A percentile compares a stretch with the other conserved stretches of the same genome.
phyloP scores from a whole-genome alignment of 2,329 filamentous ascomycete species.

The Curvularia lunata region DNA sequence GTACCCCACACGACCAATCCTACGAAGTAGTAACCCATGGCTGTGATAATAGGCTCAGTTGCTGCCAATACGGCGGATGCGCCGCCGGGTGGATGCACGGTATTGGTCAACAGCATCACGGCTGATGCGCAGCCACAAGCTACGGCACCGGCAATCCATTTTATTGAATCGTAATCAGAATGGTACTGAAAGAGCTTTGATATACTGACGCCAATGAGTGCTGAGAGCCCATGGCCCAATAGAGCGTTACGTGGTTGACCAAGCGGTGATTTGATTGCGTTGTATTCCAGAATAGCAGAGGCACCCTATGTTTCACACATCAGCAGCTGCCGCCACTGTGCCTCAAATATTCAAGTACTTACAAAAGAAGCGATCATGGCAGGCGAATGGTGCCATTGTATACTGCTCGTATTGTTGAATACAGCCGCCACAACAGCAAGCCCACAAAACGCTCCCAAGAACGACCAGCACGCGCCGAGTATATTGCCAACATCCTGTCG shows the following conservation, averaged over 20 bases:
- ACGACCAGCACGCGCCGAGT: conserved; percentile 52
- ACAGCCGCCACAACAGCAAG: conserved; percentile 52
- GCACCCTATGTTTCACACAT: conserved; percentile 47
- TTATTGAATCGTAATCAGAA: conserved; percentile 46
- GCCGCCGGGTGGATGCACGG: conserved; percentile 58
- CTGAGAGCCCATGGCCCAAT: conserved; percentile 54
- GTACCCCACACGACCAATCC: conserved; percentile 52
- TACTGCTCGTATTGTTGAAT: conserved; percentile 49
- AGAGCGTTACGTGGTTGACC: conserved; percentile 57
- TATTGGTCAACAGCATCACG: conserved; percentile 56
- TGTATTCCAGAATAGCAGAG: conserved; percentile 57
- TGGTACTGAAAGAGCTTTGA: conserved; percentile 55
- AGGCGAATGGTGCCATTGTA: conserved; percentile 50
- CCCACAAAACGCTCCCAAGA: conserved; percentile 54
- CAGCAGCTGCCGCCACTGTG: conserved; percentile 3
- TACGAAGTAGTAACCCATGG: conserved; percentile 56
- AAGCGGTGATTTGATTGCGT: conserved; percentile 54
- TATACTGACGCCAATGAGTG: conserved; percentile 53
- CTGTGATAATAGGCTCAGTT: conserved; percentile 48
- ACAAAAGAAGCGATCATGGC: conserved; percentile 54
- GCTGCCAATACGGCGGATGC: conserved; percentile 57
- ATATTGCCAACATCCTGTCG: conserved; percentile 51
- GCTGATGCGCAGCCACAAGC: conserved; percentile 53
- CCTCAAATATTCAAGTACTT: conserved; percentile 18
- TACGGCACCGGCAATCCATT: conserved; percentile 55